Conservation (phyloP, 768 basidiomycete genomes). For the Agrocybe chaxingu region DNA sequence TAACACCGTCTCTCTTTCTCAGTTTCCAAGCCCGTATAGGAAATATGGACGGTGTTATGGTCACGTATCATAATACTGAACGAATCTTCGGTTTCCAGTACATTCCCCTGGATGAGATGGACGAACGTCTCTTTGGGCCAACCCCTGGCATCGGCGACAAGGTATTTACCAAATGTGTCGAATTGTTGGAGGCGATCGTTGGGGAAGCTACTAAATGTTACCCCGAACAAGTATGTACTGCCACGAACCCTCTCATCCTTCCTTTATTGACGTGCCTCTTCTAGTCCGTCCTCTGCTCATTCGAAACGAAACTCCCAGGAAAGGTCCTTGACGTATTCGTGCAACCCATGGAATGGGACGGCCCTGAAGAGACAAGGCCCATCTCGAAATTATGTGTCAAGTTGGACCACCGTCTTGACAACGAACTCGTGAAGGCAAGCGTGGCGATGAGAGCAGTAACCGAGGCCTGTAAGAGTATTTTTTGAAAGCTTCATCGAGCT, state of each 20-base stretch:
- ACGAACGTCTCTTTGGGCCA: conserved; percentile 69
- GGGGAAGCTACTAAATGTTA: conserved; percentile 56
- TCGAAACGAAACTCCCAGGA: conserved; percentile 49
- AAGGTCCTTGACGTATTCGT: conserved; percentile 61
- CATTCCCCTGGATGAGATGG: conserved; percentile 84
- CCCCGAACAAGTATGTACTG: conserved; percentile 55
- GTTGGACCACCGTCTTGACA: conserved; percentile 22
- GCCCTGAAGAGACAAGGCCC: conserved; percentile 33
- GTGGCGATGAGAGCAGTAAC: conserved; percentile 15
- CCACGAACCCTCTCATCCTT: neutral
- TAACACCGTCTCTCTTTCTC: neutral
- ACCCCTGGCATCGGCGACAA: conserved; percentile 55
- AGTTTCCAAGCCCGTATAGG: conserved; percentile 97
- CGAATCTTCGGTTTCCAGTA: conserved; percentile 95
- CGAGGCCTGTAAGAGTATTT: conserved; percentile 11
- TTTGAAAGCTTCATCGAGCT: neutral
- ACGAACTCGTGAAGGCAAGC: conserved; percentile 11
- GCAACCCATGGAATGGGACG: conserved; percentile 53
- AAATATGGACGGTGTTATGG: conserved; percentile 92
- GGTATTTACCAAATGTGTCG: conserved; percentile 74
- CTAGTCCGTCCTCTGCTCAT: conserved; percentile 57
- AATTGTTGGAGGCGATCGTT: conserved; percentile 64
- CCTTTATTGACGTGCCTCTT: neutral
- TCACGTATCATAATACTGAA: conserved; percentile 85
- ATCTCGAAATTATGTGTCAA: conserved; percentile 59